Percentiles rank a stretch among this genome's conserved stretches.
Evolutionary conservation across 345 rosid species (phyloP).

Genomic region (Bruguiera gymnorhiza): DNA sequence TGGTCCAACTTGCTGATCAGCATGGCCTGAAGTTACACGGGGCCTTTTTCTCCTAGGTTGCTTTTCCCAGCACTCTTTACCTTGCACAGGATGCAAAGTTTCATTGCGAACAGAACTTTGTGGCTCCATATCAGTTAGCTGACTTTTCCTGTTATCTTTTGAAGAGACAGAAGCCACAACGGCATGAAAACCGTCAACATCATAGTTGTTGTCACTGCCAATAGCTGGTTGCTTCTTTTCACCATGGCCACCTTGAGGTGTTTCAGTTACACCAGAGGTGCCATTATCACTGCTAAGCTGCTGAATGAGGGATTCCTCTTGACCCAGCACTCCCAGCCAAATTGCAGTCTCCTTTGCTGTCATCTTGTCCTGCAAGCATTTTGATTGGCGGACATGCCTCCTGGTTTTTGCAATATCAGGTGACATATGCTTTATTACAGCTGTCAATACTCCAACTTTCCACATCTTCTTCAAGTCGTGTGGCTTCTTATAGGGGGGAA

Average conservation of each 20-base stretch:
- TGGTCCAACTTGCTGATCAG: constrained; percentile 33
- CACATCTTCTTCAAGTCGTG: constrained; percentile 98
- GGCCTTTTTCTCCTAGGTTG: constrained; percentile 45
- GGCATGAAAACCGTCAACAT: constrained; percentile 67
- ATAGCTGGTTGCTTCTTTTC: constrained; percentile 43
- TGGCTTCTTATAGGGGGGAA: constrained; percentile 88
- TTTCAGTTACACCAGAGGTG: constrained; percentile 72
- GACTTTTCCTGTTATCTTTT: constrained; percentile 56
- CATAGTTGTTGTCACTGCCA: constrained; percentile 76
- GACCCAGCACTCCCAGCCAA: constrained; percentile 88
- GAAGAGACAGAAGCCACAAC: constrained; percentile 78
- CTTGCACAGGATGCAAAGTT: constrained; percentile 25
- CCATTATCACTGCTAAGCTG: constrained; percentile 90
- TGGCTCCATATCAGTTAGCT: constrained; percentile 38
- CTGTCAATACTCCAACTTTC: constrained; percentile 94
- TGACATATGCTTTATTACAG: constrained; percentile 94
- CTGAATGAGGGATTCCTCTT: constrained; percentile 68
- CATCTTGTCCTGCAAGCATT: constrained; percentile 99
- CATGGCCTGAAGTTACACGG: constrained; percentile 29
- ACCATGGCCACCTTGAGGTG: constrained; percentile 38
- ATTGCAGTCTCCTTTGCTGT: constrained; percentile 98
- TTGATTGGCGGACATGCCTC: constrained; percentile 87
- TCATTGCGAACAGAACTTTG: constrained; percentile 15
- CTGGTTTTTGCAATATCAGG: constrained; percentile 93
- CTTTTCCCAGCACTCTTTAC: constrained; percentile 41